Percentiles rank a stretch among this genome's conserved stretches.
These are phyloP conservation scores for Podila verticillata DNA, from an alignment of 192 early-diverging fungal genomes.

Conservation along the genomic window DNA sequence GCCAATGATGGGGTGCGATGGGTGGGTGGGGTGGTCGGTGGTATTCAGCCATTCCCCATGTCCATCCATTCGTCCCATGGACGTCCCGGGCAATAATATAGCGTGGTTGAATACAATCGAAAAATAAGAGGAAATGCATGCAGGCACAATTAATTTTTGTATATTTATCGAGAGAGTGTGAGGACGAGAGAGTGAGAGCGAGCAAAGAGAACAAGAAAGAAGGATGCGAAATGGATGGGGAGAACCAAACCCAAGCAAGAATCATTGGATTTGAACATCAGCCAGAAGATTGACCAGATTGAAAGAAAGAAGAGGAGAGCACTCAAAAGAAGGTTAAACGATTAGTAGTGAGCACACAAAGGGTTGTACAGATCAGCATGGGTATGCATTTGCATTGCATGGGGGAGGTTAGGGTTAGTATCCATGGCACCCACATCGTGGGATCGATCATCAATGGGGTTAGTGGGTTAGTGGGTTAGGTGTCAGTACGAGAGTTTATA, in stretches of 20 bases:
- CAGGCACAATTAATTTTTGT: too few species aligned
- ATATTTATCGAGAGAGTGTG: too few species aligned
- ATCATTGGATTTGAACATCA: background rate
- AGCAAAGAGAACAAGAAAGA: too few species aligned
- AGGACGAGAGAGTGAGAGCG: too few species aligned
- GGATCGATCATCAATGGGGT: background rate
- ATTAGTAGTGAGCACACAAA: background rate
- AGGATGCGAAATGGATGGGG: too few species aligned
- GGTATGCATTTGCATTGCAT: background rate
- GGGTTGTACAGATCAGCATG: background rate
- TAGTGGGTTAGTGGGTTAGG: slow-evolving; percentile 4
- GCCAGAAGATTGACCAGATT: too few species aligned
- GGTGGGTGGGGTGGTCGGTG: background rate
- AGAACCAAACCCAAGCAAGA: too few species aligned
- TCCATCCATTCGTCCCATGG: too few species aligned
- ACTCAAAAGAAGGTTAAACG: slow-evolving; percentile 1
- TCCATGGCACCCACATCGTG: background rate
- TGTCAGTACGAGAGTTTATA: slow-evolving; percentile 3
- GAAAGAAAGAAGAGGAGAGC: background rate
- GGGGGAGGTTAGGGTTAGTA: slow-evolving; percentile 6
- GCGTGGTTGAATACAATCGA: too few species aligned
- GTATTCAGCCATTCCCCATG: too few species aligned
- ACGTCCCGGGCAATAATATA: too few species aligned
- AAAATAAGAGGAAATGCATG: too few species aligned
- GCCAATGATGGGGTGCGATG: background rate